Percentiles rank a stretch among this genome's conserved stretches.
These are phyloP conservation scores for Rubia peregrina DNA, from an alignment of 305 asterid species.

Conservation along the genomic window DNA sequence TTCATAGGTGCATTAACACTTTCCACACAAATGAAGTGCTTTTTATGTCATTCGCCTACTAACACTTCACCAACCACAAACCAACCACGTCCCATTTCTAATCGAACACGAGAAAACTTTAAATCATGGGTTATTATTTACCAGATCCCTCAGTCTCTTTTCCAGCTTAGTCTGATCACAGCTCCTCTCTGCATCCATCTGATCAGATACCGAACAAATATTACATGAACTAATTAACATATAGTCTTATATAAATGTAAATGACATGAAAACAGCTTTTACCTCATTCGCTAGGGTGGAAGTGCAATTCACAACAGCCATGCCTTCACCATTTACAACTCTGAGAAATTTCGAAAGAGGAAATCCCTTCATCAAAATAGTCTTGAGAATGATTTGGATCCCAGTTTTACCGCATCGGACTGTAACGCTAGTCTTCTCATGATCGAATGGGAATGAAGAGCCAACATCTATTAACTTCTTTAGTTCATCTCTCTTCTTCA, in stretches of 20 bases:
- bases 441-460: neutral
- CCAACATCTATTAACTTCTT: neutral
- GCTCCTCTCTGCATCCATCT: conserved; percentile 7
- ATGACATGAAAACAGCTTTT: neutral
- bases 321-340: conserved; percentile 15
- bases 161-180: conserved; percentile 12
- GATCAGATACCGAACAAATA: neutral
- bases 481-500: conserved; percentile 18
- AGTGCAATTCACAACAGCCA: conserved; percentile 3
- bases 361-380: neutral
- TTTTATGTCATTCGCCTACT: neutral
- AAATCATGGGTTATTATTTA: neutral
- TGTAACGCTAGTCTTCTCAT: neutral
- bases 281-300: conserved; percentile 15
- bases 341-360: conserved; percentile 13
- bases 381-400: conserved; percentile 8
- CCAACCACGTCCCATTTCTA: neutral
- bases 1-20: neutral
- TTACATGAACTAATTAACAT: neutral
- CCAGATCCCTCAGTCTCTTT: conserved; percentile 8
- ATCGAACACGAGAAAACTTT: neutral
- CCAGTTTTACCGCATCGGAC: conserved; percentile 8
- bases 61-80: no score
- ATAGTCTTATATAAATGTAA: no score
- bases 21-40: neutral